Base-by-base conservation (phyloP, 176 grass and related monocot genomes). In the Puya raimondii region DNA sequence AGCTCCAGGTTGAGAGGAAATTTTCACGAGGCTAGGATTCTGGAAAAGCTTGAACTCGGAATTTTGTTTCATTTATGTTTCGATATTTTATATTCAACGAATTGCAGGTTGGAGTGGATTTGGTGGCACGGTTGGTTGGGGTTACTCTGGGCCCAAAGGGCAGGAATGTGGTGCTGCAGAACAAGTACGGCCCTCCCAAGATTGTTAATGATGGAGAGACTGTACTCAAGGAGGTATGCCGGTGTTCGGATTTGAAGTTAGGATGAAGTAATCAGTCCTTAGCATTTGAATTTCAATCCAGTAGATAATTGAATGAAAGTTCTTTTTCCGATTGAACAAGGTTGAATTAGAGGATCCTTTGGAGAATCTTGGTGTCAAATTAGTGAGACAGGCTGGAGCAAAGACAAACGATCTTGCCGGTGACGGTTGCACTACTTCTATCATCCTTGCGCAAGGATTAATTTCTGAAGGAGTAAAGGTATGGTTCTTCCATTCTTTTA, bases 391-490 rank as follows among this genome's bases (percentile, higher is more conserved):
- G 77, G 92, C 92, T 11, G 86, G 92, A 11, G 92, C 92, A 72
- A 96, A 63, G 68, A 92, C 86, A 23, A 96, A 92, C 20, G 83
- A 82, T 74, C 70, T 96, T 74, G 86, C 92, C 25, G 92, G 92
- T 53, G 92, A 96, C 85, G 92, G 92, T 17, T 96, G 74, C 79
- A 96, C 92, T 15, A 96, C 88, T 67, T 96, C 86, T 22, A 96
- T 96, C 71, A 85, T 92, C 88, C 92, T 96, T 59, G 83, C 92
- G 74, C 88, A 76, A 72, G 92, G 88, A 56, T 83, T 96, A 58
- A 96, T 96, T 70, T 78, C 92, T 71, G 92, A 96, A 76, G 92
- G 92, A 53, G 81, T 92, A 75, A 96, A 96, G 86, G 92, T 90
- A 82, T 49, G 33, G 27, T 10, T 20, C 16, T 18, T 77, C 22